Base-by-base conservation (phyloP, 2,329 filamentous ascomycete species). In the Penicillium sp. region DNA sequence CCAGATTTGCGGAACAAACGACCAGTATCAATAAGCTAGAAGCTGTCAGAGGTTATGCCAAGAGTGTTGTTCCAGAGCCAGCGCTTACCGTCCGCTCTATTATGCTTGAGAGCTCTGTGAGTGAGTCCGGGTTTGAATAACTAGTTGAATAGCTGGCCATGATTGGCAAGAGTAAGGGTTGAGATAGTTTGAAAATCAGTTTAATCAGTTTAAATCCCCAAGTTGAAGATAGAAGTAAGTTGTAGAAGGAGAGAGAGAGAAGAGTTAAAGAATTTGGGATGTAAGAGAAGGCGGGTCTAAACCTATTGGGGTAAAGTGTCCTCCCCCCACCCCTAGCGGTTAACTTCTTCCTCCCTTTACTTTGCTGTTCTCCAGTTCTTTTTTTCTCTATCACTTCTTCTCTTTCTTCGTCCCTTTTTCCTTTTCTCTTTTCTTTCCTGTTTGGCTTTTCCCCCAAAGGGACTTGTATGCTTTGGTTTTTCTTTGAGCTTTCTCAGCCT, bases 21-120 rank as follows among this genome's bases (percentile, higher is more conserved):
- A 21, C 73, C 75, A 13, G 73, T 77, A 35, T 77, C 76, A 53
- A 77, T 66, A 27, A 78, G 70, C 76, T 78, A 62, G 19, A 19
- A n/a, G 42, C 19, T 12, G 58, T 72, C 58, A 71, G 68, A 62
- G 33, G 10, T 31, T 35, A 19, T 35, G 21, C 27, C 31, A 44
- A 49, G 53, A 41, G 47, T 39, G 10, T 45, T 61, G 42, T 63
- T 53, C 19, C 33, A 53, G 47, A 44, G 56, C 27, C 41, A 54
- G 38, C 49, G 27, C 42, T 45, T 53, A 56, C 45, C 38, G 47
- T 57, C 36, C 57, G 57, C 48, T 59, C 57, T n/a, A 59, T 50
- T 27, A 59, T 50, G 27, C 27, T 47, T 13, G 57, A 56, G 29
- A 59, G 57, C 53, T 59, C 57, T 8, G 42, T 54, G 10, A 59